A percentile compares a stretch with the other conserved stretches of the same genome.
These are phyloP conservation scores for Chalara sp. DNA, from an alignment of 2,329 filamentous ascomycete species.

Conservation along the genomic window DNA sequence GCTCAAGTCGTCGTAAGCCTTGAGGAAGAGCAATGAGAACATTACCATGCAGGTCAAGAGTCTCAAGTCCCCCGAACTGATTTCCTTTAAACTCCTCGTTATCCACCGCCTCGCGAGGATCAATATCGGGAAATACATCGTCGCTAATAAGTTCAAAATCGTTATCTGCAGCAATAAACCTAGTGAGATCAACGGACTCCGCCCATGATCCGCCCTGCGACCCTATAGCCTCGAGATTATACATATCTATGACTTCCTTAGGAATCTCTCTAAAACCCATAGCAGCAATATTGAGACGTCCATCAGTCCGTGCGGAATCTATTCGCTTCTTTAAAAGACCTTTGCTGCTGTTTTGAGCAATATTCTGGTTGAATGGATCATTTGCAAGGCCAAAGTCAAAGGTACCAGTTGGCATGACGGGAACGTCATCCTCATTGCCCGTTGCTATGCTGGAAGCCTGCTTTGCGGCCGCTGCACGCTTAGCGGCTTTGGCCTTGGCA, in stretches of 20 bases:
- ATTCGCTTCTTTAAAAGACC: slow-evolving; percentile 70
- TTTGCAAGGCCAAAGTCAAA: slow-evolving; percentile 54
- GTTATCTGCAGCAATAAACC: slow-evolving; percentile 84
- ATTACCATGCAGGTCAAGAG: slow-evolving; percentile 83
- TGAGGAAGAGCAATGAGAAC: slow-evolving; percentile 63
- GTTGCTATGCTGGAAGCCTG: slow-evolving; percentile 24
- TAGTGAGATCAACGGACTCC: slow-evolving; percentile 80
- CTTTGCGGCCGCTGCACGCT: slow-evolving; percentile 43
- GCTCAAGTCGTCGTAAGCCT: slow-evolving; percentile 65
- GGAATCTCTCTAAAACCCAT: slow-evolving; percentile 77
- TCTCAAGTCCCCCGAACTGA: slow-evolving; percentile 77
- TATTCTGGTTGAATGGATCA: slow-evolving; percentile 66
- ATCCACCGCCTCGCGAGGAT: slow-evolving; percentile 46
- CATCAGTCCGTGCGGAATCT: slow-evolving; percentile 65
- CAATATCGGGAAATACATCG: slow-evolving; percentile 68
- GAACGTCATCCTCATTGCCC: slow-evolving; percentile 23
- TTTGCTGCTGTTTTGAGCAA: slow-evolving; percentile 49
- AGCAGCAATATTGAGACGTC: slow-evolving; percentile 81
- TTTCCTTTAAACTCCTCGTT: slow-evolving; percentile 61
- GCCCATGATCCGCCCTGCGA: slow-evolving; percentile 69
- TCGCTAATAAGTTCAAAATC: slow-evolving; percentile 71
- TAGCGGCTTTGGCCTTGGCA: slow-evolving; percentile 83
- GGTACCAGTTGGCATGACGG: slow-evolving; percentile 40
- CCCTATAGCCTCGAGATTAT: slow-evolving; percentile 65
- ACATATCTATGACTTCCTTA: slow-evolving; percentile 81